Percentiles rank a stretch among this genome's conserved stretches.
phyloP scores from a whole-genome alignment of 306 rosid genomes.

The Quercus alba region DNA sequence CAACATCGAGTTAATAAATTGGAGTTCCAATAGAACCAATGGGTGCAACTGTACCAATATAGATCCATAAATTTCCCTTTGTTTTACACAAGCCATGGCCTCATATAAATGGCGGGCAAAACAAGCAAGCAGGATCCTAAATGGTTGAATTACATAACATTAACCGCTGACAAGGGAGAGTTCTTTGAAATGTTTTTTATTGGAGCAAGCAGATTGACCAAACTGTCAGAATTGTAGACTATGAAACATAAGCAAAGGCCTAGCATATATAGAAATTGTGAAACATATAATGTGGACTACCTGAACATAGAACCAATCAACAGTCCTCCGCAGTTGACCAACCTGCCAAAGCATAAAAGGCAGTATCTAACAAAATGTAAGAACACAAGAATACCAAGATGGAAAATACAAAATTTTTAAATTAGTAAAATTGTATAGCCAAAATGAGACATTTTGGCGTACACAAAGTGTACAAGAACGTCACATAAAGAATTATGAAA shows the following conservation, averaged over 20 bases:
- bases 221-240: neutral
- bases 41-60: neutral
- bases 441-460: no score
- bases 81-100: neutral
- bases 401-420: neutral
- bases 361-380: neutral
- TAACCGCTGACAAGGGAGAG: neutral
- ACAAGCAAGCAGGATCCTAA: neutral
- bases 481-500: no score
- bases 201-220: neutral
- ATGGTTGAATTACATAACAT: neutral
- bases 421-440: no score
- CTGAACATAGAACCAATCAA: constrained; percentile 76
- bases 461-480: no score
- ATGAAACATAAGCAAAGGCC: neutral
- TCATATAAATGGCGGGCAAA: neutral
- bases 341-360: constrained; percentile 55
- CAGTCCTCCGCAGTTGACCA: constrained; percentile 76
- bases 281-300: constrained; percentile 34
- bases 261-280: neutral
- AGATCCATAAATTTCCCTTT: neutral
- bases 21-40: neutral
- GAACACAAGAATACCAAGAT: neutral
- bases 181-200: neutral
- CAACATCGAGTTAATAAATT: neutral